Evolutionary conservation across 1,139 yeast species (phyloP).

Genomic region (Protomyces pachydermus): DNA sequence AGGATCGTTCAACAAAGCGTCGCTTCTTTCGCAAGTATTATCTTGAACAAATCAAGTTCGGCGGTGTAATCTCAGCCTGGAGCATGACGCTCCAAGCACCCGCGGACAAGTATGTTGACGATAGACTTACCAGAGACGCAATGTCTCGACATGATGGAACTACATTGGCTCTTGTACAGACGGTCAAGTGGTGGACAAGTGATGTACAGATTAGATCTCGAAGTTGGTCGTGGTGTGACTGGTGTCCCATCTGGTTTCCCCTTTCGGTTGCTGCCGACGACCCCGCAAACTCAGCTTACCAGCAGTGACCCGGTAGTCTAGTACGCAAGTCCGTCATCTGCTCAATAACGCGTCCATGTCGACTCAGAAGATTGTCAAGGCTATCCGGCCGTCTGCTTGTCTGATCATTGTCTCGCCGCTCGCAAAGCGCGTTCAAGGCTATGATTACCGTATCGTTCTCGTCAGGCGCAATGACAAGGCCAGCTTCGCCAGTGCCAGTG

Average conservation of each 20-base stretch:
- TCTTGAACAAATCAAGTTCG: background rate
- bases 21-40: constrained; percentile 1
- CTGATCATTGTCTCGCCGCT: constrained; percentile 15
- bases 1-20: background rate
- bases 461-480: constrained; percentile 20
- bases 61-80: background rate
- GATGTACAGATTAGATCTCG: too few species aligned
- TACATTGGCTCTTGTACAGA: background rate
- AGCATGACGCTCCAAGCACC: background rate
- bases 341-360: background rate
- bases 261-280: background rate
- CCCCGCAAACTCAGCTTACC: background rate
- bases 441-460: constrained; percentile 10
- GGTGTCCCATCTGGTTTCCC: background rate
- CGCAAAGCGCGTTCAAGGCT: constrained; percentile 3
- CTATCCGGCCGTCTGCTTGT: constrained; percentile 18
- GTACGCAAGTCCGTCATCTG: background rate
- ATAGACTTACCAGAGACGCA: background rate
- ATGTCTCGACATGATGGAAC: background rate
- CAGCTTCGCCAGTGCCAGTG: constrained; percentile 22
- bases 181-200: too few species aligned
- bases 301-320: background rate
- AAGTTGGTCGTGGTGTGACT: background rate
- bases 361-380: background rate
- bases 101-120: background rate